Percentiles rank a stretch among this genome's conserved stretches.
Conservation (phyloP, 1,139 yeast species). For the Blastobotrys arbuscula region DNA sequence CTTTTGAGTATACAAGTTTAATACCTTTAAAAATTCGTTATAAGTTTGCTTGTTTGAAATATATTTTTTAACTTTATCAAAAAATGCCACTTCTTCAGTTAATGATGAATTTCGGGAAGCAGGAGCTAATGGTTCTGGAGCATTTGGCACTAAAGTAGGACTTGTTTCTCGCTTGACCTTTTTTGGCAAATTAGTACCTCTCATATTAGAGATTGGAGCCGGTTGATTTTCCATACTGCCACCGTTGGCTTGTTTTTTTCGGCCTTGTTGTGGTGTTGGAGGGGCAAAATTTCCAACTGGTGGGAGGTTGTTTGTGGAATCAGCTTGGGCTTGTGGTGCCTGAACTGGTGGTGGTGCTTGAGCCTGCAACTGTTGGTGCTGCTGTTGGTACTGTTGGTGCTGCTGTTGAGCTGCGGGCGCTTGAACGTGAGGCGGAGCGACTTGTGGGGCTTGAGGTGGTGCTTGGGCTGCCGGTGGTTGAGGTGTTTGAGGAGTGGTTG, state of each 20-base stretch:
- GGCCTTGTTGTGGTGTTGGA: constrained; percentile 35
- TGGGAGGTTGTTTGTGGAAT: constrained; percentile 45
- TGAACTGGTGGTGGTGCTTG: constrained; percentile 6
- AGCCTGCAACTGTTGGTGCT: neutral
- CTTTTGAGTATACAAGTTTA: constrained; percentile 84
- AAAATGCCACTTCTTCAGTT: constrained; percentile 80
- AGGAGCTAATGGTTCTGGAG: constrained; percentile 77
- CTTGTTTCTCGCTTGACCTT: constrained; percentile 27
- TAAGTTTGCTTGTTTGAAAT: constrained; percentile 87
- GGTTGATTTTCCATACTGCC: constrained; percentile 22
- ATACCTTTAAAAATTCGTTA: constrained; percentile 81
- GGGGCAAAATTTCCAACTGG: constrained; percentile 97
- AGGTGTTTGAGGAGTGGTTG: constrained; percentile 5
- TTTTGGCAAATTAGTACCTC: constrained; percentile 22
- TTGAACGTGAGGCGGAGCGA: constrained; percentile 1
- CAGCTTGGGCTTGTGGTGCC: neutral
- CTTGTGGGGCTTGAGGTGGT: constrained; percentile 55
- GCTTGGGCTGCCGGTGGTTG: constrained; percentile 95
- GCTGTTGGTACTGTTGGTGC: neutral
- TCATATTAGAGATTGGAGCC: constrained; percentile 36
- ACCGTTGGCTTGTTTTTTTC: constrained; percentile 3
- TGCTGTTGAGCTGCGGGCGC: neutral
- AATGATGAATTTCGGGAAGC: constrained; percentile 47
- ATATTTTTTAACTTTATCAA: constrained; percentile 86
- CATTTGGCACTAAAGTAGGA: constrained; percentile 77